Evolutionary conservation across 176 grass and related monocot species (phyloP), one percentile per base, ranked within the genome.

Genomic region (Puccinellia tenuiflora): DNA sequence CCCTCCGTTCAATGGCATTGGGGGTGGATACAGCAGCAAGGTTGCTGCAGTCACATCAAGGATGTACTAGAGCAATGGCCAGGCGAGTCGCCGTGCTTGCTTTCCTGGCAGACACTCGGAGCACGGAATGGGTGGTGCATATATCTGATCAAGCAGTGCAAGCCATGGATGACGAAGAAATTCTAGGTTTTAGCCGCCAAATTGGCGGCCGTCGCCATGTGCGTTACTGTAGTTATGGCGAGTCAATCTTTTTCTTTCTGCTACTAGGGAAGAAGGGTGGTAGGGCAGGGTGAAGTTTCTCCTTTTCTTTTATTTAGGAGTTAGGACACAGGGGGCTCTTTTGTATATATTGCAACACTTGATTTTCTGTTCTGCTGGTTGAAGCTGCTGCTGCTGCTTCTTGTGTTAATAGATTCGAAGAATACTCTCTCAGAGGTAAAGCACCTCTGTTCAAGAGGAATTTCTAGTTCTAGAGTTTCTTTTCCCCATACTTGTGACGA

Each of bases 1-100:
- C 7, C 67, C 83, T 47, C 76, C 92, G 20, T 97, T 90, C 64
- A 86, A 87, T 1, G 85, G 86, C 40, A 87, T 94, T 1, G 40
- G 67, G 2, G 85, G 77, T 42, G 92, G 87, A 17, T 91, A 83
- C 83, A 88, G 85, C 52, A 94, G 85, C 52, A 94, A 88, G 72
- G 90, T 90, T 17, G 81, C 86, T 8, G 55, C 85, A 68, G 85
- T 84, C 28, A 66, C 85, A 46, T 62, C 90, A 6, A 89, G 91
- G 60, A 88, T 94, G 92, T 89, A 94, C 77, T 97, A 89, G 72
- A 84, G 24, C 79, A 40, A 33, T 45, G 13, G 20, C 52, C 8
- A 34, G 45, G 45, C 33, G 8, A 17, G 62, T 34, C 12, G 3
- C 22, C 31, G 37, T 21, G 10, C 57, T 39, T 40, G 17, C 69